Conservation (phyloP, 176 grass and related monocot species). For the Eragrostis curvula region DNA sequence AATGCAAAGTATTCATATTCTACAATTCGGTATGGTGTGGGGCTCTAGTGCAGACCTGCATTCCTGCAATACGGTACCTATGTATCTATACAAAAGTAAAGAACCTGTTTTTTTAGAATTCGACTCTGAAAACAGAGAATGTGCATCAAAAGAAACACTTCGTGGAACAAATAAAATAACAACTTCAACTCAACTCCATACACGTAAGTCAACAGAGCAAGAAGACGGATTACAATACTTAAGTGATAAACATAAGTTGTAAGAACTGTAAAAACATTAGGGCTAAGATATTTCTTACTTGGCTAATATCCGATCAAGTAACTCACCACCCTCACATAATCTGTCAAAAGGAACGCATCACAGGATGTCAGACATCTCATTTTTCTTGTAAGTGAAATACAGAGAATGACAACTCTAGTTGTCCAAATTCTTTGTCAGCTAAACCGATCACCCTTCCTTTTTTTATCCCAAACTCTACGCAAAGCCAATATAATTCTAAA, state of each 20-base stretch:
- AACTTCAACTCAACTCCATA: slow-evolving; percentile 2
- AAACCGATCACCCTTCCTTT: background rate
- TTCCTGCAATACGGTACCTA: background rate
- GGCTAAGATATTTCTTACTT: slow-evolving; percentile 54
- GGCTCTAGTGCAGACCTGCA: background rate
- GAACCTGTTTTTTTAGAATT: background rate
- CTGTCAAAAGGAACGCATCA: slow-evolving; percentile 46
- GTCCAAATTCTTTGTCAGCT: slow-evolving; percentile 12
- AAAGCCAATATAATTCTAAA: slow-evolving; percentile 10
- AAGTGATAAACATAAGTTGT: background rate
- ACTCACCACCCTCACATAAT: slow-evolving; percentile 87
- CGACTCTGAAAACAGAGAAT: background rate
- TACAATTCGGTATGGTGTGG: background rate
- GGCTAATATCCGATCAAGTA: slow-evolving; percentile 91
- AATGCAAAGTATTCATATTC: slow-evolving; percentile 6
- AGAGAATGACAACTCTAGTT: background rate
- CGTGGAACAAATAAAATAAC: background rate
- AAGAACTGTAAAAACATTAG: slow-evolving; percentile 11
- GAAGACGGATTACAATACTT: slow-evolving; percentile 9
- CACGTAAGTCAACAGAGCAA: slow-evolving; percentile 19
- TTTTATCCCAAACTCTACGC: background rate
- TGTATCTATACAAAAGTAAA: background rate
- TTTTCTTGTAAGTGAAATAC: background rate
- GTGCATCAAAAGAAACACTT: background rate
- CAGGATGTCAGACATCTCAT: slow-evolving; percentile 16